Base-by-base conservation (phyloP, 805 yeast genomes). In the Nakazawaea wickerhamii region DNA sequence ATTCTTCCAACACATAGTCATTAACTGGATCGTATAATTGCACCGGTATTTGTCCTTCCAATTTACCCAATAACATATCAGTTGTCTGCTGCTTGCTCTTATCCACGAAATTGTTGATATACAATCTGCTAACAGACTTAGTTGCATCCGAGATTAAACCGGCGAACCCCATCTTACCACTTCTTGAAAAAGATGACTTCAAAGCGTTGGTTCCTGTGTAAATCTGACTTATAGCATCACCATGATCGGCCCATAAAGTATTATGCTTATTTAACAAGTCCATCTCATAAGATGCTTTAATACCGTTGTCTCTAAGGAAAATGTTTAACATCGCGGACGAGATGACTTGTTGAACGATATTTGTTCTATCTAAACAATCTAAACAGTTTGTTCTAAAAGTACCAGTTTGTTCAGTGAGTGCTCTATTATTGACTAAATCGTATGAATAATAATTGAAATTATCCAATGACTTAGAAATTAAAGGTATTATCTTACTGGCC, bases 61-160 rank as follows among this genome's bases (percentile, higher is more conserved):
- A 73, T 47, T 88, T 75, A 1, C 99, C 99, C 26, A 93, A 70
- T 33, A 91, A 63, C 4, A 85, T 70, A 58, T 91, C 99, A 48
- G 90, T 90, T 2, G 89, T 84, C n/a, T 79, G 76, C 58, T 93
- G 99, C 48, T 89, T 85, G 33, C 80, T 81, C 53, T 85, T 85
- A 63, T 93, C 99, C 54, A 88, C 90, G 63, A 93, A 93, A 49
- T 95, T 91, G 64, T 93, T 93, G 58, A 93, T 91, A 60, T 93
- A 93, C 77, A 93, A 80, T 61, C 99, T 73, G 32, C 95, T 82
- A 7, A 93, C 96, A 0, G 96, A 87, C 62, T 93, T 93, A 1
- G 98, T 89, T 4, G 95, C 96, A 64, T 93, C 99, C 0, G 96
- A 84, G n/a, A 93, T 63, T 0, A 97, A 96, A 27, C 98, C 97